Conservation (phyloP, 1,284 basidiomycete species). For the Tylopilus sp. region DNA sequence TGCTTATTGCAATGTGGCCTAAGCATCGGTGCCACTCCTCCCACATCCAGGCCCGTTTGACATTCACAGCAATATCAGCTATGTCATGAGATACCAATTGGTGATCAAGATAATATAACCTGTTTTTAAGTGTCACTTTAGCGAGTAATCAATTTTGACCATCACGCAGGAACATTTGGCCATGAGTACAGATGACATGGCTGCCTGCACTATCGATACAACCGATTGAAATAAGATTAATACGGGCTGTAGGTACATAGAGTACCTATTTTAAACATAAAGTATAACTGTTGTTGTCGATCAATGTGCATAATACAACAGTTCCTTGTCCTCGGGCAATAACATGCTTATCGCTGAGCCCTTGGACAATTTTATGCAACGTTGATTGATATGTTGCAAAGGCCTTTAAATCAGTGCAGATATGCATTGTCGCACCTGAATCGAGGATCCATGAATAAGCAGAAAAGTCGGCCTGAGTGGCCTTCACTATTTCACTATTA, state of each 20-base stretch:
- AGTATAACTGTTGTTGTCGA: not conserved
- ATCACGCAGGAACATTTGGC: not conserved
- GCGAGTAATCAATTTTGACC: not conserved
- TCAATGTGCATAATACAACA: not conserved
- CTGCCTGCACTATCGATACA: not conserved
- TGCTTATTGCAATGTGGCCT: not conserved
- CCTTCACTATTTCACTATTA: not conserved
- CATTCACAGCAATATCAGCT: not conserved
- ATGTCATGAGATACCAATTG: too few relatives aligned
- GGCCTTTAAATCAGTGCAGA: not conserved
- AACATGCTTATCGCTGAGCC: not conserved
- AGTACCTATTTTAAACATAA: not conserved
- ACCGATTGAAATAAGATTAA: not conserved
- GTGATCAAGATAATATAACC: too few relatives aligned
- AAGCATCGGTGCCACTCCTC: not conserved
- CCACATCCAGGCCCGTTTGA: not conserved
- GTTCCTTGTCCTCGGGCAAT: not conserved
- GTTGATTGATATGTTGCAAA: too few relatives aligned
- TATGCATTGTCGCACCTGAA: not conserved
- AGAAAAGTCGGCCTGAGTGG: not conserved
- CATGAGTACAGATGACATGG: rapidly evolving
- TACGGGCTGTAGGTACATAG: not conserved
- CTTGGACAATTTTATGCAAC: too few relatives aligned
- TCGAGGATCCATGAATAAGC: not conserved
- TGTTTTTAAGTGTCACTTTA: too few relatives aligned